phyloP scores from a whole-genome alignment of 371 early-diverging fungal species.

The Mucor sp. region DNA sequence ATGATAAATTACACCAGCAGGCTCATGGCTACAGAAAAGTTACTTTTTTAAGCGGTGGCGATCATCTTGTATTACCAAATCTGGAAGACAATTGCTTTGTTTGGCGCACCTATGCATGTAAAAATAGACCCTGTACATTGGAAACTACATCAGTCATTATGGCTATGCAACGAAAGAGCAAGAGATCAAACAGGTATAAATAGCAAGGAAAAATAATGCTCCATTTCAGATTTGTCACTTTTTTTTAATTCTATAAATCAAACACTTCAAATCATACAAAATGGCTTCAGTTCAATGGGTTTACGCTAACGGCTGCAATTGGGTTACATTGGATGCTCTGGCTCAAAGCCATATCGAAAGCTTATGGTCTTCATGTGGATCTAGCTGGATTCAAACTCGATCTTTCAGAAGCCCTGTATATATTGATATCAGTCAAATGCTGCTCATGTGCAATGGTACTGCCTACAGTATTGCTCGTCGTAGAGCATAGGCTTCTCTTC shows the following conservation, averaged over 20 bases:
- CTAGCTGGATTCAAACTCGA: constrained; percentile 17
- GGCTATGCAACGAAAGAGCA: not conserved
- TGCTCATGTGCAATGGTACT: constrained; percentile 11
- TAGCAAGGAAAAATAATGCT: not conserved
- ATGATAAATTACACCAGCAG: not conserved
- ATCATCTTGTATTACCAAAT: not conserved
- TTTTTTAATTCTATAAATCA: not conserved
- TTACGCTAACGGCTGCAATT: constrained; percentile 21
- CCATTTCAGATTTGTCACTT: not conserved
- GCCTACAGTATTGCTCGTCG: constrained; percentile 17
- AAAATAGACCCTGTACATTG: not conserved
- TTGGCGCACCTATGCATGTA: not conserved
- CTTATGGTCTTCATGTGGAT: constrained; percentile 17
- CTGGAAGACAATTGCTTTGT: not conserved
- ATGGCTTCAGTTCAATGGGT: constrained; percentile 22
- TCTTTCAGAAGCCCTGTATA: constrained; percentile 15
- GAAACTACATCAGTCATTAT: not conserved
- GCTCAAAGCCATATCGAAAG: constrained; percentile 22
- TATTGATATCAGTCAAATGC: constrained; percentile 19
- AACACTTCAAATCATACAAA: not conserved
- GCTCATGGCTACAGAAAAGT: not conserved
- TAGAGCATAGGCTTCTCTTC: not conserved
- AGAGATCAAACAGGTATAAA: not conserved
- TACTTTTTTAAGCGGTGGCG: not conserved
- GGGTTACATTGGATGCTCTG: constrained; percentile 15